Base-by-base conservation (phyloP, 805 yeast species). In the Phaffomyces thermotolerans region DNA sequence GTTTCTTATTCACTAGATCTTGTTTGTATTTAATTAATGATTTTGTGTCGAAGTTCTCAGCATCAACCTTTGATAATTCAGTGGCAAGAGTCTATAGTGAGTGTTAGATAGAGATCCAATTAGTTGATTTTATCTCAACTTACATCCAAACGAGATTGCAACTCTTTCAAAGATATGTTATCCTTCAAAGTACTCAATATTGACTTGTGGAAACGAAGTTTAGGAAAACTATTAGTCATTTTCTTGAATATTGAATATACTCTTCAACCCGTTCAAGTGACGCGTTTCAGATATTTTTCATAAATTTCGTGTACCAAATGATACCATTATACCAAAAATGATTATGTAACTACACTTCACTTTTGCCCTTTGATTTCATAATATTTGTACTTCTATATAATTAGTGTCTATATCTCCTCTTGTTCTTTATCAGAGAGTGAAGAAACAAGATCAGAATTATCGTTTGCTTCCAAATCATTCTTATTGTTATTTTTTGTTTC, bases 21-120 rank as follows among this genome's bases (percentile, higher is more conserved):
- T 60, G 62, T 42, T 76, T 75, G 14, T 81, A 65, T 2, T 50
- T 44, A 23, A 72, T 70, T 8, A 80, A 54, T 0, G 78, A 64
- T 10, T 53, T 50, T 2, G 76, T 49, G 39, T 82, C 78, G 22
- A 73, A 71, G 18, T 63, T 61, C 29, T 79, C 87, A 52, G 82
- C 90, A 41, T 81, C 82, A 12, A 81, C 54, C 3, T 72, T 59
- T 1, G 84, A 67, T 10, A 89, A 70, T 56, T 84, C 88, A 38
- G 78, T 79, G 40, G 78, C 78, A 17, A 88, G 69, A 1, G 60
- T 49, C 73, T 69, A 24, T 30, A 15, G 47, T 48, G 49, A 52
- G 54, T 44, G 32, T 24, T 8, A 13, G 20, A 9, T n/a, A n/a
- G n/a, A n/a, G n/a, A n/a, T n/a, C n/a, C n/a, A n/a, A n/a, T n/a